Base-by-base conservation (phyloP, 345 rosid species). In the Eucalyptus regnans region DNA sequence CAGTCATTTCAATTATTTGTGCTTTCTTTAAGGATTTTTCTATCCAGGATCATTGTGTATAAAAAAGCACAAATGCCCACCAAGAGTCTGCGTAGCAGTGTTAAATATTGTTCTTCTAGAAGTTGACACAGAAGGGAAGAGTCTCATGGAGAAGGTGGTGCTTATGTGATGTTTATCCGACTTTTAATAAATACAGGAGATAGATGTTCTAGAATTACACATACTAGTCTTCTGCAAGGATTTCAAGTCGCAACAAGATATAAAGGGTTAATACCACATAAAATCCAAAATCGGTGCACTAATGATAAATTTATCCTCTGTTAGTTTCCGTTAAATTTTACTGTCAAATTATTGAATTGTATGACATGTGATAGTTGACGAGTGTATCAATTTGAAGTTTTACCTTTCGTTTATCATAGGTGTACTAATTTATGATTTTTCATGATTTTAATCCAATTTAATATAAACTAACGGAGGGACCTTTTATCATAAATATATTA, bases 331-430 rank as follows among this genome's bases (percentile, higher is more conserved):
- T 52, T 52, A 52, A 18, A 52, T 52, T 52, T 52, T 52, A 52
- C 1, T 0, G 0, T 52, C 4, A 52, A 52, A 52, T 52, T 52
- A 18, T 52, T 52, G 2, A 52, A 52, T 17, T 18, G 2, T 0
- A 52, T 52, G 23, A 7, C 23, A 52, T 1, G 0, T 18, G 23
- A 52, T 18, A 52, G 0, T 52, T 52, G 9, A 52, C 0, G 9
- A 52, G 2, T 52, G 1, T 18, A 7, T 52, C 4, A 18, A 52
- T 52, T 52, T 52, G 1, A 52, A 52, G 23, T 18, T 52, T 52
- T 52, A 52, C 9, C 23, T 17, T 18, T 52, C 2, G 1, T 18
- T 52, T 52, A 52, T 52, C 23, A 52, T 52, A 3, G 9, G 9
- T 18, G 4, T 52, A 52, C 23, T 52, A 52, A 52, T 52, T 50